phyloP scores from a whole-genome alignment of 2,329 filamentous ascomycete species.

The Apiospora phragmitis region DNA sequence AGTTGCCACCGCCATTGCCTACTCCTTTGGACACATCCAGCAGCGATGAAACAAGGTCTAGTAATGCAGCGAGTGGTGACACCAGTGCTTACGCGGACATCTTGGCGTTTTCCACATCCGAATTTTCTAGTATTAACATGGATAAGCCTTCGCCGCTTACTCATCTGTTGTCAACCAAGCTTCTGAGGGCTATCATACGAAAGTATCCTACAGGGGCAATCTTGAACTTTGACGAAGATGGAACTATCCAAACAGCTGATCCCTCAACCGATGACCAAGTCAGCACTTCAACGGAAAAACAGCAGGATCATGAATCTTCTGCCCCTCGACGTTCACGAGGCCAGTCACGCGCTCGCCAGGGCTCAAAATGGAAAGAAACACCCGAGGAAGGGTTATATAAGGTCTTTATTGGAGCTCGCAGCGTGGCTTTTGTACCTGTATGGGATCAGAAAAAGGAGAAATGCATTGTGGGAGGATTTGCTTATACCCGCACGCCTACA shows the following conservation, averaged over 20 bases:
- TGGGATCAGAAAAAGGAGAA: conserved; percentile 47
- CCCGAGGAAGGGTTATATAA: conserved; percentile 23
- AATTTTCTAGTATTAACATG: conserved; percentile 34
- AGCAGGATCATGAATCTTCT: neutral
- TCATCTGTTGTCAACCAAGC: conserved; percentile 12
- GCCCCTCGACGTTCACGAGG: neutral
- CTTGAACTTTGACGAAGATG: conserved; percentile 35
- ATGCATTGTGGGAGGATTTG: conserved; percentile 51
- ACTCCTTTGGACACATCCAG: conserved; percentile 15
- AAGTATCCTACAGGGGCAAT: conserved; percentile 5
- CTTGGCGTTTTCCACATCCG: conserved; percentile 39
- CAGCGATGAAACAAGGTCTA: conserved; percentile 16
- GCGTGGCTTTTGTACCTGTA: conserved; percentile 47
- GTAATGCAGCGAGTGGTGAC: neutral
- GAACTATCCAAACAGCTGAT: conserved; percentile 21
- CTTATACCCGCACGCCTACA: conserved; percentile 45
- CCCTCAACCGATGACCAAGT: neutral
- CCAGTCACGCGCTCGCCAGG: neutral
- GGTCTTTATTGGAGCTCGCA: conserved; percentile 39
- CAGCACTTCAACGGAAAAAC: neutral
- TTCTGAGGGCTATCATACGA: neutral
- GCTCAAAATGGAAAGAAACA: neutral
- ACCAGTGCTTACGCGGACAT: conserved; percentile 27
- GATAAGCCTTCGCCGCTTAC: conserved; percentile 16
- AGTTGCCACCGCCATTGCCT: neutral